Base-by-base conservation (phyloP, 805 yeast genomes). In the Wickerhamiella spandovensis region DNA sequence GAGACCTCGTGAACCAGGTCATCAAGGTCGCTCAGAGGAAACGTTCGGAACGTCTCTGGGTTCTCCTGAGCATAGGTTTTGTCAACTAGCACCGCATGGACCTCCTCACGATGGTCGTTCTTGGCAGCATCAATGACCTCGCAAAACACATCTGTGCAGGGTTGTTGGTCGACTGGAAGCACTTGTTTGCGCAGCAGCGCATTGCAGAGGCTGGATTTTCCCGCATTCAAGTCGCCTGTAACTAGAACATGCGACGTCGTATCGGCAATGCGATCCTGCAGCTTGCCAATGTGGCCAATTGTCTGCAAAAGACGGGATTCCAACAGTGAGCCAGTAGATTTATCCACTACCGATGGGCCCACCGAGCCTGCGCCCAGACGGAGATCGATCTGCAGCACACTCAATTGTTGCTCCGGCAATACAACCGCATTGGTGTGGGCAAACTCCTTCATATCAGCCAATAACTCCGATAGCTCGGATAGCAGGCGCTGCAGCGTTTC, bases 181-280 rank as follows among this genome's bases (percentile, higher is more conserved):
- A 92, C 67, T 47, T 78, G 76, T 48, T 92, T 74, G 56, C 89
- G 73, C 52, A 92, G 68, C 41, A 92, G 69, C 1, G 96, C 90
- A 62, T 92, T 92, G 66, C 98, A 92, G 59, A 92, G 87, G 1
- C 95, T 84, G 1, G 97, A 87, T 62, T 92, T 92, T 2, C 99
- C 99, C 0, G 98, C 84, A 63, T 92, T 92, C 56, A 92, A 74
- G 64, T 92, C 99, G 48, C 99, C 99, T 2, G 98, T 94, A 38
- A 92, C 89, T 54, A 92, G 80, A 1, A 92, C 97, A 59, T 90
- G 90, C 2, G 97, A 89, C 0, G 90, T 76, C 0, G 92, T 86
- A 59, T 94, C 96, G 56, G 83, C 92, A 15, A 92, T 81, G 57
- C 99, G 75, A 47, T 82, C 92, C 55, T 80, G 79, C 54, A 94